Conservation (phyloP, 73 alveolate species). For the Paramecium sexaurelia region DNA sequence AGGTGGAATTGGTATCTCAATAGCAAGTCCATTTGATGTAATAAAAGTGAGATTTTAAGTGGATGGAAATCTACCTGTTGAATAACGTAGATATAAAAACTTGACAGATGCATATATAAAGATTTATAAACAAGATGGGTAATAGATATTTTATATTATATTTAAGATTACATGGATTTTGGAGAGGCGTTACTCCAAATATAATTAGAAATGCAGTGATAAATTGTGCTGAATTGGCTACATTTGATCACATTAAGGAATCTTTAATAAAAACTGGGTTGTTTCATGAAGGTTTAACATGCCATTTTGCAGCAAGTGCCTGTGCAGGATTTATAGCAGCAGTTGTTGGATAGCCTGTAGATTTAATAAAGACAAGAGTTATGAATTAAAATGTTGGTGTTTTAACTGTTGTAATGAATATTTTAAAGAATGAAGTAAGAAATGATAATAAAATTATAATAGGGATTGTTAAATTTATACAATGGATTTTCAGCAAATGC, state of each 20-base stretch:
- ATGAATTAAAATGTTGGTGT: slow-evolving; percentile 76
- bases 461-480: background rate
- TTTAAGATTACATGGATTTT: slow-evolving; percentile 54
- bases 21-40: slow-evolving; percentile 83
- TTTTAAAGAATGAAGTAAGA: slow-evolving; percentile 69
- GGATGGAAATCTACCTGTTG: slow-evolving; percentile 66
- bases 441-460: background rate
- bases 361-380: slow-evolving; percentile 75
- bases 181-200: slow-evolving; percentile 78
- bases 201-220: slow-evolving; percentile 75
- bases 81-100: slow-evolving; percentile 63
- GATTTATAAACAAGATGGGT: slow-evolving; percentile 71
- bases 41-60: slow-evolving; percentile 76
- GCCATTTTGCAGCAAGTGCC: slow-evolving; percentile 70
- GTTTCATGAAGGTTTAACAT: slow-evolving; percentile 68
- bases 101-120: slow-evolving; percentile 73
- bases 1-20: slow-evolving; percentile 80
- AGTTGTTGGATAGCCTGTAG: slow-evolving; percentile 78
- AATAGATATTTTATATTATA: background rate
- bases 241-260: slow-evolving; percentile 79
- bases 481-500: slow-evolving; percentile 79
- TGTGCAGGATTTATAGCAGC: slow-evolving; percentile 81
- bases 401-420: slow-evolving; percentile 61
- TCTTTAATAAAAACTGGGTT: slow-evolving; percentile 58
- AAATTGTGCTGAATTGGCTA: slow-evolving; percentile 79